Base-by-base conservation (phyloP, 768 basidiomycete species). In the Hypsizygus marmoreus region DNA sequence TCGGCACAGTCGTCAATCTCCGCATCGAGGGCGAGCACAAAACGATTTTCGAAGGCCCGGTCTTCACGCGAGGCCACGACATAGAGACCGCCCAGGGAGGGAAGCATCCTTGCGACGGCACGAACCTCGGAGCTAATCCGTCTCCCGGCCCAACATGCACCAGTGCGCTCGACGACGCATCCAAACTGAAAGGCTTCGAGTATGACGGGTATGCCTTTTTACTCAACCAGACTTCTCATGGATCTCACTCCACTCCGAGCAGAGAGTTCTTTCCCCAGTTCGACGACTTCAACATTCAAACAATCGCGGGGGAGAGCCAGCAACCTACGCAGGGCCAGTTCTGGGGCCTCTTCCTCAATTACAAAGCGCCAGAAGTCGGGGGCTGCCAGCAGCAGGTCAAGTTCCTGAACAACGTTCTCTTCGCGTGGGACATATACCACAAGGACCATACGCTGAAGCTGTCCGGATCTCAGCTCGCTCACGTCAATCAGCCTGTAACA, bases 31-130 rank as follows among this genome's bases (percentile, higher is more conserved):
- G 74, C 7, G 53, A 47, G 12, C 35, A 59, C 10, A 34, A 51
- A 2, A 75, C 73, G 7, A 69, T 73, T 17, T 76, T 70, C 43
- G 73, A 74, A 41, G 69, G 63, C 4, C 34, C 43, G 2, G 52
- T 77, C 33, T 37, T 64, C 28, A 76, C 76, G 11, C 53, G 40
- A 28, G 74, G 73, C n/a, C 73, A 72, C 46, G 54, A 68, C 33
- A 63, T 76, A 10, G 68, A 69, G 6, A 70, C 71, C 0, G 34
- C 51, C 7, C 65, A 64, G 2, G 72, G 71, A 4, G 72, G 67
- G 3, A 69, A 57, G 6, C 69, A 69, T 41, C 70, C 65, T 32
- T 76, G 75, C 56, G 70, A 76, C 54, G 75, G 75, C 8, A 73
- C 71, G 11, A 76, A 76, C 47, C 51, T 65, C 36, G 35, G 57